A percentile compares a stretch with the other conserved stretches of the same genome.
Conservation (phyloP, 371 early-diverging fungal genomes). For the Phascolomyces articulosus region DNA sequence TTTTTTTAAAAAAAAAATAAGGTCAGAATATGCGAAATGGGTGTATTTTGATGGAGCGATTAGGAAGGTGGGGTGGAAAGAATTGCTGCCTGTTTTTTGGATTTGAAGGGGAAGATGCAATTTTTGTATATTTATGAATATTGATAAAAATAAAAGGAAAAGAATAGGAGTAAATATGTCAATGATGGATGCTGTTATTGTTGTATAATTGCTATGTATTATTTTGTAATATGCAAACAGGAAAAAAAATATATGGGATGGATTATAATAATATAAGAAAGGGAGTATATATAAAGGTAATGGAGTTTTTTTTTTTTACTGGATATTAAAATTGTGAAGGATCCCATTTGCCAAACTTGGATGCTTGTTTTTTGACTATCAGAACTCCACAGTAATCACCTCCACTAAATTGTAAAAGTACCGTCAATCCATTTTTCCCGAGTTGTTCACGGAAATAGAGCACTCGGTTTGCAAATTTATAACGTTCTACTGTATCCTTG, state of each 20-base stretch:
- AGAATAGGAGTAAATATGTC: background rate
- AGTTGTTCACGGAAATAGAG: constrained; percentile 22
- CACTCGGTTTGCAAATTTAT: constrained; percentile 33
- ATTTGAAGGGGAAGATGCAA: background rate
- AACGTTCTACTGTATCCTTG: constrained; percentile 35
- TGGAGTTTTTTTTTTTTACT: too few species aligned
- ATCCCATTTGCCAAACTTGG: constrained; percentile 40
- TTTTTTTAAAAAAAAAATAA: background rate
- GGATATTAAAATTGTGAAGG: constrained; percentile 13
- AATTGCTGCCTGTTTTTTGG: background rate
- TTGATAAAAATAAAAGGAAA: too few species aligned
- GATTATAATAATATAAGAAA: too few species aligned
- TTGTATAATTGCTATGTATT: background rate
- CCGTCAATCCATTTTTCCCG: constrained; percentile 23
- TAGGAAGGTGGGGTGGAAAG: background rate
- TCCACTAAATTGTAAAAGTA: constrained; percentile 30
- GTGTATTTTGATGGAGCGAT: background rate
- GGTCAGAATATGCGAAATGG: background rate
- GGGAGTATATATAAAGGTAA: too few species aligned
- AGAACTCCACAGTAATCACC: constrained; percentile 11
- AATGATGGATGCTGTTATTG: background rate
- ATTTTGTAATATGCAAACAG: background rate
- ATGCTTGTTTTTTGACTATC: constrained; percentile 28
- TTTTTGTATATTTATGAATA: background rate
- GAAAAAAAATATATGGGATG: background rate